Conservation (phyloP, 2,329 filamentous ascomycete species). For the Ceratocystis cacaofunesta region DNA sequence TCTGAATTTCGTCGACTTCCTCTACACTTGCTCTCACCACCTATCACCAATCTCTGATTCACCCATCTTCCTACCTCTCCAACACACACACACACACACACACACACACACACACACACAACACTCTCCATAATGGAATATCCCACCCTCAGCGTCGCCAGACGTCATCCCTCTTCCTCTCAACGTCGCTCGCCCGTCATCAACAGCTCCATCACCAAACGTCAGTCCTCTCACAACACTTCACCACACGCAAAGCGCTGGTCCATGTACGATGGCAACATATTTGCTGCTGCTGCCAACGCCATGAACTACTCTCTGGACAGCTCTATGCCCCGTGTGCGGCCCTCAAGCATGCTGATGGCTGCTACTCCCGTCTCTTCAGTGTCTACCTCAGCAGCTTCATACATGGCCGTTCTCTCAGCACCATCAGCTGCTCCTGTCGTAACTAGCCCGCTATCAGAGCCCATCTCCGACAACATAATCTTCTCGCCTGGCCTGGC, state of each 20-base stretch:
- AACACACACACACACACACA: not conserved
- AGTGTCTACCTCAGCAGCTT: not conserved
- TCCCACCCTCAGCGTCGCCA: conserved; percentile 7
- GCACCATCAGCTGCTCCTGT: not conserved
- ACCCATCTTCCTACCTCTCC: not conserved
- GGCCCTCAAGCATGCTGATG: conserved; percentile 11
- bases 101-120: not conserved
- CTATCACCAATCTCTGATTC: not conserved
- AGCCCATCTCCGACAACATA: conserved; percentile 6
- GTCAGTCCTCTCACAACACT: conserved; percentile 4
- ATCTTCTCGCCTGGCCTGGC: conserved; percentile 12
- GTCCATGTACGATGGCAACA: conserved; percentile 13
- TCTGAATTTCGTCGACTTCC: not conserved
- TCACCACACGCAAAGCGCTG: conserved; percentile 13
- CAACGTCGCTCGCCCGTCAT: conserved; percentile 13
- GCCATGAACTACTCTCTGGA: conserved; percentile 7
- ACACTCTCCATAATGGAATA: conserved; percentile 12
- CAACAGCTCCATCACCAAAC: conserved; percentile 13
- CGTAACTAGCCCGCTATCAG: conserved; percentile 4
- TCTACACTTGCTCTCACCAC: not conserved
- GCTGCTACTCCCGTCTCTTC: not conserved
- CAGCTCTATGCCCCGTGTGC: conserved; percentile 2
- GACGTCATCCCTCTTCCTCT: not conserved
- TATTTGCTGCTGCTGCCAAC: conserved; percentile 5
- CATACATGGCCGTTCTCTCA: conserved; percentile 9